phyloP scores from a whole-genome alignment of 2,329 filamentous ascomycete genomes.

The Alternaria gansuensis region DNA sequence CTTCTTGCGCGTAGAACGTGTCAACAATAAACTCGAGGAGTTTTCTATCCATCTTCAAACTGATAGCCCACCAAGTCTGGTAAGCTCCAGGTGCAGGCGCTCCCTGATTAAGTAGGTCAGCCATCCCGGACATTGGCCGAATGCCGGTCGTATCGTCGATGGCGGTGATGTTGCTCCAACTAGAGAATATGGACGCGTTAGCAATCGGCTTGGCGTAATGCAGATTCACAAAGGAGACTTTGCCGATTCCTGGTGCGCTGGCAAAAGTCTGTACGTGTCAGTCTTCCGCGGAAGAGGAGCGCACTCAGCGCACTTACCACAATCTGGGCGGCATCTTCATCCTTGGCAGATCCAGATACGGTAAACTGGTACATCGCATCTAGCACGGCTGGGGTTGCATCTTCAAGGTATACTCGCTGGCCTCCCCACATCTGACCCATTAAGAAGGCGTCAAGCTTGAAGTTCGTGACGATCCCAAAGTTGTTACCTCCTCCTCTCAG shows the following conservation, averaged over 20 bases:
- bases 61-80: constrained; percentile 34
- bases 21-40: constrained; percentile 24
- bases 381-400: constrained; percentile 23
- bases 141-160: constrained; percentile 35
- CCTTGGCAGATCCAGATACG: constrained; percentile 18
- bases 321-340: constrained; percentile 34
- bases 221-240: constrained; percentile 31
- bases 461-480: constrained; percentile 46
- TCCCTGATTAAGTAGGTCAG: constrained; percentile 25
- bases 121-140: constrained; percentile 32
- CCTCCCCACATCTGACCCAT: constrained; percentile 39
- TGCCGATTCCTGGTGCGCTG: constrained; percentile 26
- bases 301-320: constrained; percentile 18
- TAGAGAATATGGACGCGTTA: constrained; percentile 37
- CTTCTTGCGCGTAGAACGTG: constrained; percentile 25
- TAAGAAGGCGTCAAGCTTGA: constrained; percentile 33
- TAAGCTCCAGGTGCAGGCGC: constrained; percentile 16
- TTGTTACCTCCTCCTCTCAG: constrained; percentile 46
- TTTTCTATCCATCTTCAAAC: constrained; percentile 29
- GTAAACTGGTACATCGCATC: constrained; percentile 28
- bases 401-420: constrained; percentile 21
- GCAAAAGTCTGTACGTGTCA: constrained; percentile 32
- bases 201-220: constrained; percentile 37
- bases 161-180: constrained; percentile 34
- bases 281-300: no score